phyloP scores from a whole-genome alignment of 2,329 filamentous ascomycete species.

The Apiospora rasikravindrae region DNA sequence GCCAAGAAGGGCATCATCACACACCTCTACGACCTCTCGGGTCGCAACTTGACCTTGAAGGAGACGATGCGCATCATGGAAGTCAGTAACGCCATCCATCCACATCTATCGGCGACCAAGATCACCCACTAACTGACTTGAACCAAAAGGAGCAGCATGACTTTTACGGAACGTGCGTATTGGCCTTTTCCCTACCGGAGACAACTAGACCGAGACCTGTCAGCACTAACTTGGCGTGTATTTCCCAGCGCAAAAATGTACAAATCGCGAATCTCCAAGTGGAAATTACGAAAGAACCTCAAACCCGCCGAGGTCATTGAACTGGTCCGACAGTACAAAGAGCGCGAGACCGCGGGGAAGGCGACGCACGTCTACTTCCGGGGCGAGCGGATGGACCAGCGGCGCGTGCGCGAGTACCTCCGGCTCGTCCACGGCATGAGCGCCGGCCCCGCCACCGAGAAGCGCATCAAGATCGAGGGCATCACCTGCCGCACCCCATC shows the following conservation, averaged over 20 bases:
- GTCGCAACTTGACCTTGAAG: slow-evolving; percentile 1
- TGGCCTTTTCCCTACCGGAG: neutral
- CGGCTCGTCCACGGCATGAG: slow-evolving; percentile 3
- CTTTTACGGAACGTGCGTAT: slow-evolving; percentile 12
- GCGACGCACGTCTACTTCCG: neutral
- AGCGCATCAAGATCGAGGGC: slow-evolving; percentile 11
- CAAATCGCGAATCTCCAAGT: slow-evolving; percentile 7
- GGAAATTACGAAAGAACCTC: neutral
- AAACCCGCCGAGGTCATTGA: neutral
- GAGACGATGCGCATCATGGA: slow-evolving; percentile 12
- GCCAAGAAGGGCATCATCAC: slow-evolving; percentile 9
- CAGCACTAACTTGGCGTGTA: neutral
- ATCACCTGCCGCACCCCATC: slow-evolving; percentile 9
- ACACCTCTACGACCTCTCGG: slow-evolving; percentile 5
- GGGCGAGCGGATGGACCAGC: slow-evolving; percentile 15
- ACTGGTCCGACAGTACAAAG: slow-evolving; percentile 3
- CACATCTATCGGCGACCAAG: too few species aligned
- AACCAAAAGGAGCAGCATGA: neutral
- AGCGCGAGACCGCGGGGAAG: neutral
- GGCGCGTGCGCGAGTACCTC: slow-evolving; percentile 3
- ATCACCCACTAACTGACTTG: neutral
- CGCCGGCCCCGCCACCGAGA: neutral
- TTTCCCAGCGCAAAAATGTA: neutral
- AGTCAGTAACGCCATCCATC: neutral
- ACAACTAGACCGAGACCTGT: neutral